Percentiles rank a stretch among this genome's conserved stretches.
Evolutionary conservation across 768 basidiomycete species (phyloP).

Genomic region (Podaxis pistillaris): DNA sequence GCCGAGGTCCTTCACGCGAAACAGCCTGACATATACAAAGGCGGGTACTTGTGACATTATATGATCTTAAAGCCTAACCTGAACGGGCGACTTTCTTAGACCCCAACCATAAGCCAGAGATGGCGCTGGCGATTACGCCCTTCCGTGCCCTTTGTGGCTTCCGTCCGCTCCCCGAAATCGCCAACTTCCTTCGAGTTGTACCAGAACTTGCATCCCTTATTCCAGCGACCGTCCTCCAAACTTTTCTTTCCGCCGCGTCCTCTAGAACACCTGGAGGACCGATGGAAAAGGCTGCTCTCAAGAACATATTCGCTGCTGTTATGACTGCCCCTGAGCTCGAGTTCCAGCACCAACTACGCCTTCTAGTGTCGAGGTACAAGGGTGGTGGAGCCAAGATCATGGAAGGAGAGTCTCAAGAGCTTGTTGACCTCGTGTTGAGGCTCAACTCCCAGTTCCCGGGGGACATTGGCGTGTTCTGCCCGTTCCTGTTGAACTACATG

Average conservation of each 20-base stretch:
- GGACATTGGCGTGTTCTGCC: conserved; percentile 92
- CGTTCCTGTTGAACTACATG: conserved; percentile 86
- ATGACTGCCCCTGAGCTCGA: conserved; percentile 70
- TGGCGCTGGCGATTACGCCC: conserved; percentile 93
- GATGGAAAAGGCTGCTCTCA: conserved; percentile 62
- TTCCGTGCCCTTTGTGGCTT: conserved; percentile 94
- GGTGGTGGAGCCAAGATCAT: conserved; percentile 29
- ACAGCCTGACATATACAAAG: conserved; percentile 88
- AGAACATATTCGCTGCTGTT: conserved; percentile 73
- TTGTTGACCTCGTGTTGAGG: conserved; percentile 61
- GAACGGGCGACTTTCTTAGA: conserved; percentile 44
- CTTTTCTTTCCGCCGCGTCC: conserved; percentile 48
- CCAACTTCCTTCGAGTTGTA: conserved; percentile 58
- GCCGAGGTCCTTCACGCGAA: conserved; percentile 66
- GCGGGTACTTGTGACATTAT: conserved; percentile 37
- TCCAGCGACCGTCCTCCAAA: conserved; percentile 47
- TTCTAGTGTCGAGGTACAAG: conserved; percentile 64
- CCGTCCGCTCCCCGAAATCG: conserved; percentile 74
- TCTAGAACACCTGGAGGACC: conserved; percentile 41
- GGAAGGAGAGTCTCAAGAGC: conserved; percentile 38
- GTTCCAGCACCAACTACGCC: conserved; percentile 53
- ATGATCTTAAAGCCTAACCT: not conserved
- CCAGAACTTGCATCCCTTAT: conserved; percentile 80
- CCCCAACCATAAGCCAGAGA: conserved; percentile 97
- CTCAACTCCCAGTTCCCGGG: conserved; percentile 79